Evolutionary conservation across 192 early-diverging fungal genomes (phyloP).

Genomic region (Endogone sp.): DNA sequence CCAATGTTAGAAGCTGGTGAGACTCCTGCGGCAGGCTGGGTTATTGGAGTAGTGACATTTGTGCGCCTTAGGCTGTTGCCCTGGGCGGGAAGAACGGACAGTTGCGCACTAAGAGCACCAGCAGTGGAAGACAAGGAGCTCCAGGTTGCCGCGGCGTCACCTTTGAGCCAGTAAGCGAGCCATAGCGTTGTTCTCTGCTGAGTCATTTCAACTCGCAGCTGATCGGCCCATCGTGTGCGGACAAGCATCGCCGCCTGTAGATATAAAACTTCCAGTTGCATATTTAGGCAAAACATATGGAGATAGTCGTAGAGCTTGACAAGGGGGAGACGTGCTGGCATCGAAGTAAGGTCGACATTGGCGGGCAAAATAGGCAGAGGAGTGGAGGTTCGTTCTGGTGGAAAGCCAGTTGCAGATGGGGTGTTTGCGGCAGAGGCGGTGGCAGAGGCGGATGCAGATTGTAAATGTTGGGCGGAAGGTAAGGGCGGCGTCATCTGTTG

Average conservation of each 20-base stretch:
- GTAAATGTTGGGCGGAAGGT: not conserved
- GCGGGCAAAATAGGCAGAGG: conserved; percentile 4
- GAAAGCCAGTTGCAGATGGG: too few species aligned
- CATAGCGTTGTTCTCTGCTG: conserved; percentile 22
- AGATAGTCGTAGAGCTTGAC: conserved; percentile 73
- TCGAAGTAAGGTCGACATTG: conserved; percentile 1
- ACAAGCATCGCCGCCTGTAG: conserved; percentile 47
- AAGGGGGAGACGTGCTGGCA: conserved; percentile 51
- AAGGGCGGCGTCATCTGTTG: conserved; percentile 34
- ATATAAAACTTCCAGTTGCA: conserved; percentile 66
- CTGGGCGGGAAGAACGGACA: too few species aligned
- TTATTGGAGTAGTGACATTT: too few species aligned
- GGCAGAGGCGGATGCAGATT: too few species aligned
- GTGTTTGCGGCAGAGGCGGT: too few species aligned
- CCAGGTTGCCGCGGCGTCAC: too few species aligned
- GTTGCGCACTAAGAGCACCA: too few species aligned
- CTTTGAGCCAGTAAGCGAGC: conserved; percentile 35
- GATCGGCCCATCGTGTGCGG: conserved; percentile 41
- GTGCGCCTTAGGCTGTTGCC: too few species aligned
- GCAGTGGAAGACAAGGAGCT: too few species aligned
- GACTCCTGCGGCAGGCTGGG: too few species aligned
- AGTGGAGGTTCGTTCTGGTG: too few species aligned
- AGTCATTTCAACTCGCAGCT: conserved; percentile 41
- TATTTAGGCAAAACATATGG: conserved; percentile 59
- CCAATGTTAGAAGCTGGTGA: conserved; percentile 3